phyloP scores from a whole-genome alignment of 2,329 filamentous ascomycete species.

The Atkinsonella texensis region DNA sequence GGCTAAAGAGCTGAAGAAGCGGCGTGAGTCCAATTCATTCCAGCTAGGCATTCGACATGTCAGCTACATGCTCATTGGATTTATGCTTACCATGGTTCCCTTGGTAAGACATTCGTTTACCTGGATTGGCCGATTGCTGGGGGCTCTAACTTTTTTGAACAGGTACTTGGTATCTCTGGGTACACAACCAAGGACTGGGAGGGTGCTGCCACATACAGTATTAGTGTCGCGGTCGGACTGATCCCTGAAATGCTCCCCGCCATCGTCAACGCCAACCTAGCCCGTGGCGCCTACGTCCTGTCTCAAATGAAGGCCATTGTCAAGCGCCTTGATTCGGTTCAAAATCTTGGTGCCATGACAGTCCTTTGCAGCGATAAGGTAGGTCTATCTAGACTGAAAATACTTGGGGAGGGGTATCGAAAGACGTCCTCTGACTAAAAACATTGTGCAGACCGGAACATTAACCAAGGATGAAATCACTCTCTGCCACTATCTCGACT shows the following conservation, averaged over 20 bases:
- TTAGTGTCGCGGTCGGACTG: slow-evolving; percentile 18
- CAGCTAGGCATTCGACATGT: slow-evolving; percentile 18
- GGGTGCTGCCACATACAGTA: slow-evolving; percentile 15
- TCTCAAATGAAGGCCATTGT: slow-evolving; percentile 24
- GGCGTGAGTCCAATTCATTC: slow-evolving; percentile 15
- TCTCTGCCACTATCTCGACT: slow-evolving; percentile 13
- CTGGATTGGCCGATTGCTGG: neutral
- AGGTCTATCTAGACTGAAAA: neutral
- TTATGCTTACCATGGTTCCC: slow-evolving; percentile 19
- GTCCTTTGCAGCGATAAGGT: slow-evolving; percentile 20
- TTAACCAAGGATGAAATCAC: slow-evolving; percentile 19
- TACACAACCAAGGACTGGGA: slow-evolving; percentile 15
- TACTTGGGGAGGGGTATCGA: neutral
- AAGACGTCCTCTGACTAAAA: neutral
- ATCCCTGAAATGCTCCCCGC: slow-evolving; percentile 20
- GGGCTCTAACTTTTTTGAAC: neutral
- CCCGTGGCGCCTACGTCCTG: slow-evolving; percentile 14
- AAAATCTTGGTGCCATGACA: slow-evolving; percentile 19
- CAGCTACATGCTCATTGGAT: slow-evolving; percentile 17
- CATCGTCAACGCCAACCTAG: slow-evolving; percentile 18
- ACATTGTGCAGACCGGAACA: slow-evolving; percentile 13
- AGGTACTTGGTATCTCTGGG: slow-evolving; percentile 15
- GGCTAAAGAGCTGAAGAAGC: slow-evolving; percentile 14
- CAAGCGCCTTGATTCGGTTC: slow-evolving; percentile 20
- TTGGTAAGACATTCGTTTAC: slow-evolving; percentile 11